These are phyloP conservation scores for Insectozyma bohioensis DNA, from an alignment of 1,139 yeast genomes.

Conservation along the genomic window DNA sequence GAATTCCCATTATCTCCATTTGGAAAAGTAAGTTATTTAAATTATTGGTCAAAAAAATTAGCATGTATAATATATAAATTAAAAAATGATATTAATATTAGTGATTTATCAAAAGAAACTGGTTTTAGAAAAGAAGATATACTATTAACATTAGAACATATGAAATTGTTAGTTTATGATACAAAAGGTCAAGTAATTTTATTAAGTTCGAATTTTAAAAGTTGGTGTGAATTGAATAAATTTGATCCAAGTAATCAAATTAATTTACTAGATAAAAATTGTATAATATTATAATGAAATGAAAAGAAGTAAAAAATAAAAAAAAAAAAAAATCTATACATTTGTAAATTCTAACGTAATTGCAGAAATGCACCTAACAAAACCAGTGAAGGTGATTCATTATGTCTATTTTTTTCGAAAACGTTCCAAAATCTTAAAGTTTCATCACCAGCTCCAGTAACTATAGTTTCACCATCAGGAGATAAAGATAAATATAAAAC, in stretches of 20 bases:
- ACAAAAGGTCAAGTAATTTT: conserved; percentile 16
- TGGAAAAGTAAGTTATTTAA: conserved; percentile 70
- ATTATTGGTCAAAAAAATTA: conserved; percentile 68
- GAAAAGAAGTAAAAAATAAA: not conserved
- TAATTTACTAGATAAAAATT: conserved; percentile 28
- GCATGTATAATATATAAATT: conserved; percentile 19
- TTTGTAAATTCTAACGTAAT: conserved; percentile 51
- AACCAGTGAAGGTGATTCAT: conserved; percentile 60
- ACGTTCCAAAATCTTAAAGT: conserved; percentile 92
- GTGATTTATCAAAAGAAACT: conserved; percentile 54
- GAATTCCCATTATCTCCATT: conserved; percentile 85
- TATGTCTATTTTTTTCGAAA: conserved; percentile 70
- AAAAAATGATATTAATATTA: conserved; percentile 40
- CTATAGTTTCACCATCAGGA: conserved; percentile 98
- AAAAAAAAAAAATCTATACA: not conserved
- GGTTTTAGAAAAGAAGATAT: conserved; percentile 76
- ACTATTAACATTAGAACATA: conserved; percentile 57
- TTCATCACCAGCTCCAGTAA: conserved; percentile 98
- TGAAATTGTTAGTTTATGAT: conserved; percentile 47
- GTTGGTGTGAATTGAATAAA: conserved; percentile 30
- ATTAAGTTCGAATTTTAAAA: conserved; percentile 22
- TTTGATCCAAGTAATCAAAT: conserved; percentile 25
- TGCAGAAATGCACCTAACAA: conserved; percentile 79
- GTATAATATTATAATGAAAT: conserved; percentile 17
- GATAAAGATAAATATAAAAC: conserved; percentile 86